Evolutionary conservation across 495 filamentous ascomycete species (phyloP), one percentile per base, ranked within the genome.

Genomic region (Trichoderma parareesei): DNA sequence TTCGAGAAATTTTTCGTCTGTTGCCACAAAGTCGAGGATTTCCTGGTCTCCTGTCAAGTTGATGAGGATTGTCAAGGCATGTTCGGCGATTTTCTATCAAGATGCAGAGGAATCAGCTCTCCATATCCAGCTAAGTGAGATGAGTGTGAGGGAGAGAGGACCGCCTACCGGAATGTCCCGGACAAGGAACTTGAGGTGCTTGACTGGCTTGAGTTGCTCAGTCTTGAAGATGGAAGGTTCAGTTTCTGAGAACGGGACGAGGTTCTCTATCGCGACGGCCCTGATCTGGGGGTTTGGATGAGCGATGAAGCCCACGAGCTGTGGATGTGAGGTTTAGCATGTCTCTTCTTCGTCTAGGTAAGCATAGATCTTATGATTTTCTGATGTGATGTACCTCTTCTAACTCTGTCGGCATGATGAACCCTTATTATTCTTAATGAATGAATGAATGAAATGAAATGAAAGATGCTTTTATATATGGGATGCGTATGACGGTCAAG

Each of bases 221-320:
- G 81, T 82, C 75, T 96, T 97, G 81, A 98, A 98, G 9, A 98
- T 83, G 2, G 77, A 74, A 0, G 90, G 90, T 68, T 96, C 84
- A 2, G 86, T 79, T 13, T 80, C 82, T 5, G 94, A 95, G 75
- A 90, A 98, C 5, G 88, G 88, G 46, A 95, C 87, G 35, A 97
- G 81, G 65, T 93, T 89, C 73, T 97, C 93, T 53, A 86, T 86
- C 16, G 94, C 93, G 86, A 75, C 69, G 61, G 71, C 68, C 62
- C 93, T 86, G 64, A 96, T 89, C 70, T 91, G 86, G 10, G 89
- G 89, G 74, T 93, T 96, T 57, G 88, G 90, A 78, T 95, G 87
- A 71, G 90, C 88, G 41, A 97, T 88, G 71, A 97, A 96, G 69
- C 91, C 91, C 65, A 95, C 92, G 57, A 97, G 85, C 92, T 96